Base-by-base conservation (phyloP, 1,139 yeast genomes). In the Magnusiomyces fungicola region DNA sequence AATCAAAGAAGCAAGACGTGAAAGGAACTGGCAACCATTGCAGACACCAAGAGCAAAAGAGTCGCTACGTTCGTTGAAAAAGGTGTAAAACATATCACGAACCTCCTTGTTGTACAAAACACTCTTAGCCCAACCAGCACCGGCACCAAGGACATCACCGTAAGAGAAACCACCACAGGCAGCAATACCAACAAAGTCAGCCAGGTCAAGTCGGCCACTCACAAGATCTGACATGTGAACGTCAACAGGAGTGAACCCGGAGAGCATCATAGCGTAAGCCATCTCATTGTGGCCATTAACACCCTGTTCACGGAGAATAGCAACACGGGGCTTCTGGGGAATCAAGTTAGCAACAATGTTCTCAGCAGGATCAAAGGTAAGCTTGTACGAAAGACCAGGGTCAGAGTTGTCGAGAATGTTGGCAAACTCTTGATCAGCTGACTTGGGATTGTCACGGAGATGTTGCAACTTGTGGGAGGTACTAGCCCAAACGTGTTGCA, bases 111-210 rank as follows among this genome's bases (percentile, higher is more conserved):
- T 84, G 76, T 82, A 89, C 58, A 94, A 71, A n/a, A 92, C 96
- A 19, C 96, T 87, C 65, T 89, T 90, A 54, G 99, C 98, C 98
- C 98, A 94, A 53, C 99, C 99, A 48, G 94, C 88, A 66, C 97
- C 99, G 29, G 98, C 98, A 58, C 99, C 98, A 54, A 94, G 74
- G 45, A 94, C 99, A 69, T 94, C 99, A 75, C 99, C 99, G 64
- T 90, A 94, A 1, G 97, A 89, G 75, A 94, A 94, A 27, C 99
- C 99, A 70, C 99, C 99, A 71, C 98, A 94, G 3, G 98, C 98
- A 49, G 97, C 98, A 52, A 94, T 62, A 55, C 99, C 99, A 46
- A 83, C 88, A 68, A 92, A 94, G 46, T 80, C 83, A 60, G 79
- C 81, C 58, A 94, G 75, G n/a, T 80, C 68, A 38, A 84, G 83